Evolutionary conservation across 1,284 basidiomycete genomes (phyloP), one percentile per base, ranked within the genome.

Genomic region (Puccinia hordei): DNA sequence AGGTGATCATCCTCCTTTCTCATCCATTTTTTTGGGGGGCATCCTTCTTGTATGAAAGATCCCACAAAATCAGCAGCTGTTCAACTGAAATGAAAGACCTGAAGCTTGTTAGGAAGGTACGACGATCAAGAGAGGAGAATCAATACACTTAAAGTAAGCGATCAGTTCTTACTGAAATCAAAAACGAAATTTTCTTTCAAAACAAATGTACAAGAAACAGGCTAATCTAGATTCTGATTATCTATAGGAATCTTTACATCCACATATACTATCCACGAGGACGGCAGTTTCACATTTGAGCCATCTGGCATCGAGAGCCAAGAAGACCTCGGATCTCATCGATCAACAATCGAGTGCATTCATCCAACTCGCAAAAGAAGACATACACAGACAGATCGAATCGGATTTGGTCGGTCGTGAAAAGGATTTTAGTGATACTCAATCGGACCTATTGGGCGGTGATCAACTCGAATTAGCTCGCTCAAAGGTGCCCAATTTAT

Each of bases 381-480:
- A 71, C 17, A 71, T 71, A 17, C 49, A 55, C 17, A 24, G 15
- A 10, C 68, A 71, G 49, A 71, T 71, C 46, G 68, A 71, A 22
- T 71, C 68, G 51, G 68, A 71, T 27, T 51, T 49, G 15, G 33
- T 71, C 12, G 68, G 68, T 6, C 68, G 51, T 12, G 46, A 71
- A 17, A 51, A 55, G 30, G 68, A 71, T 35, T 53, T 55, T n/a
- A 71, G 49, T n/a, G 51, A 71, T n/a, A 71, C 49, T 3, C 68
- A 71, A 13, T 71, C 68, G 9, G 68, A 71, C 33, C 41, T 71
- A 19, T 71, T 71, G 46, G 68, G 68, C 24, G 68, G 35, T 13
- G 68, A 71, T 53, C 68, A 71, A 53, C 68, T 71, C 46, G 68
- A 71, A 53, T 38, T 71, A 22, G 68, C 68, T 51, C 68, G 68